A percentile compares a stretch with the other conserved stretches of the same genome.
phyloP scores from a whole-genome alignment of 2,329 filamentous ascomycete species.

The Aspergillus calidoustus region DNA sequence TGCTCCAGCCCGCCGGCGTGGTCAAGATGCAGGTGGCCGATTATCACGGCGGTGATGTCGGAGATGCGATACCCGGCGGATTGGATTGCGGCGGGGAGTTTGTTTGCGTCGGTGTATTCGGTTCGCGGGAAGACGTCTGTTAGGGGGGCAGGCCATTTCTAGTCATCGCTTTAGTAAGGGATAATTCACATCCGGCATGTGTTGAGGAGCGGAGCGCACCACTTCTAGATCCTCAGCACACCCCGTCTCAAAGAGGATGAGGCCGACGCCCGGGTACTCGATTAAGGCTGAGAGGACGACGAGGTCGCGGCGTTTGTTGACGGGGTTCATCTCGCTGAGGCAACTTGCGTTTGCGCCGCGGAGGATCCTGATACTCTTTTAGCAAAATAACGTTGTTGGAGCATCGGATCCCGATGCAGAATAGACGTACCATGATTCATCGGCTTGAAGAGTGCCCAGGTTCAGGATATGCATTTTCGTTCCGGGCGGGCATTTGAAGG shows the following conservation, averaged over 20 bases:
- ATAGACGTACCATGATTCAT: conserved; percentile 46
- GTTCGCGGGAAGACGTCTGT: not conserved
- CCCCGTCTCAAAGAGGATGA: conserved; percentile 54
- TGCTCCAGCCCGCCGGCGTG: conserved; percentile 55
- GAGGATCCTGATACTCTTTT: conserved; percentile 33
- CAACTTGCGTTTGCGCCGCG: conserved; percentile 44
- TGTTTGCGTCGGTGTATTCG: conserved; percentile 20
- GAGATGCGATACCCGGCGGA: conserved; percentile 48
- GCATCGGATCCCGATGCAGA: no score
- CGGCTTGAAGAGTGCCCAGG: conserved; percentile 51
- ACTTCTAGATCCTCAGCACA: conserved; percentile 47
- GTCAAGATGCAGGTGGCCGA: conserved; percentile 55
- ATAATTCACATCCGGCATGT: no score
- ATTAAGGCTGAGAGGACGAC: conserved; percentile 51
- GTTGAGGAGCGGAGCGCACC: not conserved
- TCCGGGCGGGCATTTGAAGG: conserved; percentile 42
- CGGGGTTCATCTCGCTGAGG: conserved; percentile 41
- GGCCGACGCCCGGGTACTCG: conserved; percentile 49
- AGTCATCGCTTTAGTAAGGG: no score
- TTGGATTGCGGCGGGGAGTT: conserved; percentile 42
- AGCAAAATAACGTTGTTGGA: no score
- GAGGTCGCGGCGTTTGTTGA: conserved; percentile 48
- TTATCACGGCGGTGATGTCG: conserved; percentile 53
- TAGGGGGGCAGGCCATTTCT: conserved; percentile 35
- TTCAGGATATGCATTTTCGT: conserved; percentile 55